Base-by-base conservation (phyloP, 106 monocot species). In the Dioscorea zingiberensis region DNA sequence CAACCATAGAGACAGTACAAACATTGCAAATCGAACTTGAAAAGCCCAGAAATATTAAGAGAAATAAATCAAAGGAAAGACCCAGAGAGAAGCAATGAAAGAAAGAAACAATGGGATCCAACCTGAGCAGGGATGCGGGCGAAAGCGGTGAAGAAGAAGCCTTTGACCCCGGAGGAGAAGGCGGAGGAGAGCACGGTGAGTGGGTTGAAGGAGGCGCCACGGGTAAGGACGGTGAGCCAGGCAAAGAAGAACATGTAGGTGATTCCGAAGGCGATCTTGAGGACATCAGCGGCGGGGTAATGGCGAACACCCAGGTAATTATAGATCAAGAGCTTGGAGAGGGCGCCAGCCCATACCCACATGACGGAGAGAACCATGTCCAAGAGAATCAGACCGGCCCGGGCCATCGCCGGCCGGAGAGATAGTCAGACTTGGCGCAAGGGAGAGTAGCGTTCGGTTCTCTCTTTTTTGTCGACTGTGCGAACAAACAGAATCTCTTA, bases 71-170 rank as follows among this genome's bases (percentile, higher is more conserved):
- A 38, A n/a, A 38, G 38, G 38, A 38, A 30, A 38, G 10, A 8
- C 38, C 4, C 38, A 38, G 10, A 38, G 38, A 38, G 38, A 38
- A 38, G 38, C 38, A 38, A 38, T 8, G 3, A 38, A 38, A 38
- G 38, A 6, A 38, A 38, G 38, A 38, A 38, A 38, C 6, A 38
- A 38, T 30, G 30, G 38, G 1, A 38, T 38, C 32, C n/a, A 19
- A 89, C 98, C 89, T 98, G 98, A 55, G 80, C 62, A 17, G 98
- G 98, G 17, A 98, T 89, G 48, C 98, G 69, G 2, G 60, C 86
- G 16, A 98, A 72, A 13, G 81, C 68, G 7, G 78, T 71, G 77
- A 93, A 77, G 17, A 93, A 62, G 64, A 93, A 86, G 8, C 57
- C 69, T 18, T 69, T 13, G 24, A 73, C 30, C 1, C 65, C 65